Evolutionary conservation across 106 monocot genomes (phyloP), one percentile per base, ranked within the genome.

Genomic region (Dendrobium chrysotoxum): DNA sequence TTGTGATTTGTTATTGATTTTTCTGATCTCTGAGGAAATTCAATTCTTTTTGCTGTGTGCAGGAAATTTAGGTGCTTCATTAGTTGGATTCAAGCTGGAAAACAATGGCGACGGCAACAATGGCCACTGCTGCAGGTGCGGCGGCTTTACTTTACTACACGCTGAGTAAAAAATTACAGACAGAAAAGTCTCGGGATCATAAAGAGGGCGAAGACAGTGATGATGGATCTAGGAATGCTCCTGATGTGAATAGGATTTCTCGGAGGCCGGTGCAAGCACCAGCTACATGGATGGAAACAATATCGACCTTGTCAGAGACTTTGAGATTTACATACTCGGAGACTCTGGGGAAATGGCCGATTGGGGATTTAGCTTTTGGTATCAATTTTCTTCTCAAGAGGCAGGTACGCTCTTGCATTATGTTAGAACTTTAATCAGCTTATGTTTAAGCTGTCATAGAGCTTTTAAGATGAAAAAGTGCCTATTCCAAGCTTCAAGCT

Each of bases 271-370:
- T 82, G 1, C 90, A 68, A 61, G 95, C 97, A 23, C 97, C 97
- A 26, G 92, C 92, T 20, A 98, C 94, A 0, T 98, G 97, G 97
- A 73, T 94, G 77, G 98, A 95, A 77, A 92, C 98, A 4, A 92
- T 98, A 39, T 92, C 98, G 0, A 98, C 98, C 31, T 83, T 98
- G 85, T 98, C 92, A 7, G 98, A 98, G 92, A 95, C 98, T 3
- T 76, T 98, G 82, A 88, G 98, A 39, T 98, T 98, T 77, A 92
- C 98, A 16, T 98, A 98, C 72, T 98, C 98, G 0, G 98, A 98
- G 83, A 98, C 98, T 39, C 66, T 98, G 53, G 98, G 98, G 53
- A 98, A 98, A 73, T 98, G 98, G 98, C 98, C 98, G 9, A 91
- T 98, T 28, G 94, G 94, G 9, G 98, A 98, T 58, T 67, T 98